Base-by-base conservation (phyloP, 306 rosid species). In the Casuarina cunninghamiana region DNA sequence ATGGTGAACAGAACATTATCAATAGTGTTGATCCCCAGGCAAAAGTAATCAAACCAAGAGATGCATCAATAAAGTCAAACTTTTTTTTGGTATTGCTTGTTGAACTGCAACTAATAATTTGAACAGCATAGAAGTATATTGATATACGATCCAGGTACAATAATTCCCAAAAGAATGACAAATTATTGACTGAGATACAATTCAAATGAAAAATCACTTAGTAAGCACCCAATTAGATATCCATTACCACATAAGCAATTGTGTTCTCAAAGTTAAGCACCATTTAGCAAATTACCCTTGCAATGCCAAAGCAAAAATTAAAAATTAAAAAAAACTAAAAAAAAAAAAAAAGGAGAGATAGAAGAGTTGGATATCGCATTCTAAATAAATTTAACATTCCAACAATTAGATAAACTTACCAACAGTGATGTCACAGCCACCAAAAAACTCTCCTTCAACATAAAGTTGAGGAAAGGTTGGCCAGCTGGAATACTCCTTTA, bases 381-480 rank as follows among this genome's bases (percentile, higher is more conserved):
- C 37, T 51, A 39, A 50, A 50, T n/a, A 62, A 5, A 13, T 6
- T 46, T 16, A 73, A 43, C 21, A 73, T 6, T 41, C 32, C 3
- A 41, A 38, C 16, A 77, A 43, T 35, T 75, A 21, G 71, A 38
- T 51, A 42, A 61, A 79, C 97, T 81, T 86, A 95, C 99, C 99
- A 50, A 95, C 87, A 75, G 99, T 91, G 86, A 95, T 93, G 86
- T 95, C 99, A 81, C 97, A 93, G 63, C 99, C 99, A 76, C 99
- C 99, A 72, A 95, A 91, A 79, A 95, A 95, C 87, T 95, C 97
- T 84, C 99, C 99, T 3, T 93, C 99, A 50, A 95, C 84, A 80
- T 93, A 95, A 54, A 95, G 94, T 73, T 93, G 99, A 81, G 99
- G 99, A 83, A 95, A 95, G 67, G 99, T 95, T 61, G 99, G 99